Evolutionary conservation across 306 rosid species (phyloP).

Genomic region (peach (Prunus persica)): Prunus_persica_NCBIv2 NC_034009.1:24826501-24827000

Average conservation of each 20-base stretch:
- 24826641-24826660: no score
- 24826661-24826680: no score
- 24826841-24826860: neutral
- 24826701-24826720: neutral
- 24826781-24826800: neutral
- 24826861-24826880: neutral
- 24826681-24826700: neutral
- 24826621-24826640: no score
- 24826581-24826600: no score
- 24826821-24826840: neutral
- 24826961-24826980: neutral
- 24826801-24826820: constrained; percentile 5
- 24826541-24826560: no score
- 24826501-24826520: no score
- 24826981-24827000: constrained; percentile 55
- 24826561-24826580: no score
- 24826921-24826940: neutral
- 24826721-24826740: neutral
- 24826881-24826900: neutral
- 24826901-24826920: neutral
- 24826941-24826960: neutral
- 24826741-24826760: neutral
- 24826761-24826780: constrained; percentile 23
- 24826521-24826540: no score
- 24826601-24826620: no score